Percentiles rank a stretch among this genome's conserved stretches.
Evolutionary conservation across 2,329 filamentous ascomycete species (phyloP).

Genomic region (Fusarium udum): DNA sequence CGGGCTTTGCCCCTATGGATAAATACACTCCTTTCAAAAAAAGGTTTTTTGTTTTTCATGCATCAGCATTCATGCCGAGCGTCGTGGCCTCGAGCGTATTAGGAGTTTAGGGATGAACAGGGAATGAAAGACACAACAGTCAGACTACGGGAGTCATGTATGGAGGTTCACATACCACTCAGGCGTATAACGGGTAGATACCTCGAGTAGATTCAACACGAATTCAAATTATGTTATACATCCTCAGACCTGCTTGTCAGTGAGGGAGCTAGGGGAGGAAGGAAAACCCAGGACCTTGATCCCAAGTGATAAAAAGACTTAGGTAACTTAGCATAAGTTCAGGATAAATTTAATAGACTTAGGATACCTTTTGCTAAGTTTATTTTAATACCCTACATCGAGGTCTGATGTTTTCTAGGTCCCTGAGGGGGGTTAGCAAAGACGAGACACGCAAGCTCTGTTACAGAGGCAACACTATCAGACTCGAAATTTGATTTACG

Average conservation of each 20-base stretch:
- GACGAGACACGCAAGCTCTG: neutral
- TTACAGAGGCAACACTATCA: neutral
- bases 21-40: neutral
- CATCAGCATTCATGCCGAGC: neutral
- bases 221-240: neutral
- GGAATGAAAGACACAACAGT: slow-evolving; percentile 21
- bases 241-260: neutral
- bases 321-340: neutral
- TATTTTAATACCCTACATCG: neutral
- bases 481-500: neutral
- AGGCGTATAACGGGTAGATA: slow-evolving; percentile 32
- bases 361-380: neutral
- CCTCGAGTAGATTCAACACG: slow-evolving; percentile 21
- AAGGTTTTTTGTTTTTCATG: neutral
- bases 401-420: neutral
- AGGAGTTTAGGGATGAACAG: slow-evolving; percentile 25
- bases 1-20: neutral
- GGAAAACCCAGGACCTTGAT: neutral
- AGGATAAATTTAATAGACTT: neutral
- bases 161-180: slow-evolving; percentile 10
- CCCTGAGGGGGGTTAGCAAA: neutral
- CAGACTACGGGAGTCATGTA: neutral
- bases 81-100: neutral
- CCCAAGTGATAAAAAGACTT: neutral
- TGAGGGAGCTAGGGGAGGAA: neutral